These are phyloP conservation scores for Crucibulum cyathiforme DNA, from an alignment of 1,284 basidiomycete genomes.

Conservation along the genomic window DNA sequence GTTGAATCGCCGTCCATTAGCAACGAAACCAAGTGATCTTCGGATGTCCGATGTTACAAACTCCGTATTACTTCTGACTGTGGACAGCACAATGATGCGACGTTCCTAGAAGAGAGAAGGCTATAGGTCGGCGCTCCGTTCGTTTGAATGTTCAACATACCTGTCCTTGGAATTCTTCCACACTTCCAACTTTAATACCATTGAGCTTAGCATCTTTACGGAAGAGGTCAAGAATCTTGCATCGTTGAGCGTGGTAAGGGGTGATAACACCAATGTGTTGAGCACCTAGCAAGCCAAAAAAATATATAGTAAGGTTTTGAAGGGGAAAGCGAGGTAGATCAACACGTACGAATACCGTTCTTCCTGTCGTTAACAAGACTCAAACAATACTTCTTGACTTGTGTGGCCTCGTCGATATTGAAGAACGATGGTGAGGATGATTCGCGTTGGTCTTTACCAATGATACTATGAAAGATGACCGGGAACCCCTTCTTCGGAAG, in stretches of 20 bases:
- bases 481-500: conserved; percentile 58
- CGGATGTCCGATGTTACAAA: conserved; percentile 63
- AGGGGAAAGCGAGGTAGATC: conserved; percentile 1
- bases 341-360: conserved; percentile 46
- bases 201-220: conserved; percentile 32
- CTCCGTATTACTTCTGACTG: conserved; percentile 64
- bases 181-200: conserved; percentile 64
- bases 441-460: conserved; percentile 62
- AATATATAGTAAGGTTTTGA: background rate
- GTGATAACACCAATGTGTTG: conserved; percentile 67
- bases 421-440: conserved; percentile 66
- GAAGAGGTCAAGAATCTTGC: conserved; percentile 49
- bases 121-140: background rate
- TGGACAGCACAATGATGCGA: conserved; percentile 68
- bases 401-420: conserved; percentile 58
- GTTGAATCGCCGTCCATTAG: conserved; percentile 67
- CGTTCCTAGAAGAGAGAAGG: conserved; percentile 52
- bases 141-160: conserved; percentile 32
- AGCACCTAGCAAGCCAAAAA: conserved; percentile 31
- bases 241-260: conserved; percentile 65
- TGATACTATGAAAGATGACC: conserved; percentile 61
- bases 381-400: conserved; percentile 53
- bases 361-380: conserved; percentile 33
- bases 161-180: conserved; percentile 74
- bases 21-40: conserved; percentile 68